A percentile compares a stretch with the other conserved stretches of the same genome.
These are phyloP conservation scores for Westerdykella sp. DNA, from an alignment of 2,329 filamentous ascomycete genomes.

Conservation along the genomic window DNA sequence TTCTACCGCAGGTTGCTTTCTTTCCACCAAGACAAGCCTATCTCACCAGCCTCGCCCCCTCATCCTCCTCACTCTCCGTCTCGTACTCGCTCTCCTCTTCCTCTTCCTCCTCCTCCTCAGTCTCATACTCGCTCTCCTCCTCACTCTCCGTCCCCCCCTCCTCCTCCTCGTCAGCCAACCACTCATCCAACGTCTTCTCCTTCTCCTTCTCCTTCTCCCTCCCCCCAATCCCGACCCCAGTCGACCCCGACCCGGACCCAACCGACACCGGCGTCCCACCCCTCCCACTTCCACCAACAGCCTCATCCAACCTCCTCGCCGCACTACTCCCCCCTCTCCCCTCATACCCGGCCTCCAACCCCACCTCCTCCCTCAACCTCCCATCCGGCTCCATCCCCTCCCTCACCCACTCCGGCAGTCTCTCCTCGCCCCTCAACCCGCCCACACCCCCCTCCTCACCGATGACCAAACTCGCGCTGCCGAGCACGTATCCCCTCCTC, in stretches of 20 bases:
- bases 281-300: slow-evolving; percentile 39
- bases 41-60: slow-evolving; percentile 35
- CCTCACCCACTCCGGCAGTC: slow-evolving; percentile 79
- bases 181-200: slow-evolving; percentile 84
- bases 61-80: slow-evolving; percentile 42
- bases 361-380: slow-evolving; percentile 56
- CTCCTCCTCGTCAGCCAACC: slow-evolving; percentile 69
- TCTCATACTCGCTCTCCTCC: slow-evolving; percentile 45
- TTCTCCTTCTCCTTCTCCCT: slow-evolving; percentile 33
- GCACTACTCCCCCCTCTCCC: slow-evolving; percentile 47
- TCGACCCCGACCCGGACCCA: slow-evolving; percentile 38
- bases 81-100: slow-evolving; percentile 48
- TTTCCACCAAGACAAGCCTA: slow-evolving; percentile 5
- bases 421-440: slow-evolving; percentile 67
- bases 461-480: slow-evolving; percentile 78
- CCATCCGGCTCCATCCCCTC: slow-evolving; percentile 74
- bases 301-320: slow-evolving; percentile 58
- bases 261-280: slow-evolving; percentile 33
- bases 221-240: slow-evolving; percentile 38
- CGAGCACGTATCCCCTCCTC: slow-evolving; percentile 69
- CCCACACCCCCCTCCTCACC: slow-evolving; percentile 68
- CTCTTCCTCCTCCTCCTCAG: slow-evolving; percentile 53
- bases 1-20: too few relatives aligned
- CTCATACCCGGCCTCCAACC: slow-evolving; percentile 27
- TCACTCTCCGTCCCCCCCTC: slow-evolving; percentile 44